Conservation (phyloP, 1,139 yeast genomes). For the Sugiyamaella pinicola region DNA sequence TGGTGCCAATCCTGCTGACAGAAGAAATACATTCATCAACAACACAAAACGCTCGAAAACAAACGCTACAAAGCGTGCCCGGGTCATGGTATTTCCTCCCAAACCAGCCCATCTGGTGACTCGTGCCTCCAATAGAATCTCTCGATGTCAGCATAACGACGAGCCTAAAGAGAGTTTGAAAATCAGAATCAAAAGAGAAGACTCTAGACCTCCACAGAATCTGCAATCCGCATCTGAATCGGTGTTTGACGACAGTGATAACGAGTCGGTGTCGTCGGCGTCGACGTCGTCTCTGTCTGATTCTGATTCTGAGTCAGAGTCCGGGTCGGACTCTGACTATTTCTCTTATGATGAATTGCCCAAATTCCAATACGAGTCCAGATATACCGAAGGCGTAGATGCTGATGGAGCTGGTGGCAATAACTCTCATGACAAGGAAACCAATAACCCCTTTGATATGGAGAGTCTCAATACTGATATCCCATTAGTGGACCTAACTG, state of each 20-base stretch:
- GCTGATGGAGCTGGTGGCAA: neutral
- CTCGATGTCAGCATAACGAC: constrained; percentile 5
- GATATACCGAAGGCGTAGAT: constrained; percentile 17
- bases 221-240: no score
- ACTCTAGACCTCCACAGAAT: neutral
- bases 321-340: constrained; percentile 19
- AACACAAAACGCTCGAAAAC: neutral
- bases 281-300: constrained; percentile 14
- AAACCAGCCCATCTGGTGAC: constrained; percentile 7
- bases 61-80: constrained; percentile 2
- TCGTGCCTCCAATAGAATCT: constrained; percentile 3
- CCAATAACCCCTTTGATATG: constrained; percentile 19
- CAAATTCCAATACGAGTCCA: constrained; percentile 31
- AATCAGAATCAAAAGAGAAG: constrained; percentile 13
- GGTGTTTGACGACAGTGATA: neutral
- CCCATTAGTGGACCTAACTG: constrained; percentile 19
- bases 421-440: constrained; percentile 21
- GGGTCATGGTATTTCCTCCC: constrained; percentile 13
- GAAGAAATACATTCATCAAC: neutral
- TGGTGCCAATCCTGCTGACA: neutral
- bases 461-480: constrained; percentile 20
- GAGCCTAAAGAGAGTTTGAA: neutral
- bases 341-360: constrained; percentile 31
- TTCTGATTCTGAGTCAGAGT: constrained; percentile 4
- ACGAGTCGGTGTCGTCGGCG: constrained; percentile 4